These are phyloP conservation scores for Chlamydomonas sphaeroides DNA, from an alignment of 139 green algal genomes.

Conservation along the genomic window DNA sequence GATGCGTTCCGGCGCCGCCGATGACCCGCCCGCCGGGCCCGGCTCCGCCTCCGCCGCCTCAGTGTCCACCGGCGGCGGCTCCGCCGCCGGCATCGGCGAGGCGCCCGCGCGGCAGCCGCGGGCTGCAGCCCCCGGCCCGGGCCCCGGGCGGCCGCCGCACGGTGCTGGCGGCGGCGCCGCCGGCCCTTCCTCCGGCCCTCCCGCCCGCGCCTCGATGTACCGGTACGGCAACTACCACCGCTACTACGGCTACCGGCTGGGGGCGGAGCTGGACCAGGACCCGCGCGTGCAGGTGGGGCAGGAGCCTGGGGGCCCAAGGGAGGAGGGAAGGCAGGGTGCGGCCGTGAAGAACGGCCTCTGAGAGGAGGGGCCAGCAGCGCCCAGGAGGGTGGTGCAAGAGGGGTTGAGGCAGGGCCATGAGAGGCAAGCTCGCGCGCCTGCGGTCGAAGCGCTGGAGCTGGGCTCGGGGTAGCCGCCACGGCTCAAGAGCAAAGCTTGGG, in stretches of 20 bases:
- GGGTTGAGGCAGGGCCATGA: too few species aligned
- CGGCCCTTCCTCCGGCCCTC: too few species aligned
- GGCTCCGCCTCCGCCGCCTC: neutral
- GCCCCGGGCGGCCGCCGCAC: neutral
- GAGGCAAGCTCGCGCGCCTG: too few species aligned
- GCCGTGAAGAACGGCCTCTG: too few species aligned
- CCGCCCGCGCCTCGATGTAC: conserved; percentile 24
- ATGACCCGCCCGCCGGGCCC: too few species aligned
- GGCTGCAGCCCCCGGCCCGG: neutral
- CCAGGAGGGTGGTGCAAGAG: too few species aligned
- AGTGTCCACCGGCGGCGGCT: neutral
- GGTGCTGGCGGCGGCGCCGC: neutral
- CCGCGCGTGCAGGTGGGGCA: conserved; percentile 44
- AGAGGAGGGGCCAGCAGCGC: too few species aligned
- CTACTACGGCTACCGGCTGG: conserved; percentile 86
- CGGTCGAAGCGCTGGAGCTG: too few species aligned
- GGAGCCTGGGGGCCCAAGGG: too few species aligned
- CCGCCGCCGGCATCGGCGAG: neutral
- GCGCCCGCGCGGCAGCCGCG: neutral
- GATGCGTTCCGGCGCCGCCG: conserved; percentile 3
- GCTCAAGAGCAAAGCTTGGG: too few species aligned
- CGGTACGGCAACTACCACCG: conserved; percentile 88
- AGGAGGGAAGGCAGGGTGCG: too few species aligned
- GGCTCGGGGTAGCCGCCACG: too few species aligned
- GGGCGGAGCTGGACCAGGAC: conserved; percentile 41